Evolutionary conservation across 2,329 filamentous ascomycete species (phyloP).

Genomic region (Beauveria rudraprayagi): DNA sequence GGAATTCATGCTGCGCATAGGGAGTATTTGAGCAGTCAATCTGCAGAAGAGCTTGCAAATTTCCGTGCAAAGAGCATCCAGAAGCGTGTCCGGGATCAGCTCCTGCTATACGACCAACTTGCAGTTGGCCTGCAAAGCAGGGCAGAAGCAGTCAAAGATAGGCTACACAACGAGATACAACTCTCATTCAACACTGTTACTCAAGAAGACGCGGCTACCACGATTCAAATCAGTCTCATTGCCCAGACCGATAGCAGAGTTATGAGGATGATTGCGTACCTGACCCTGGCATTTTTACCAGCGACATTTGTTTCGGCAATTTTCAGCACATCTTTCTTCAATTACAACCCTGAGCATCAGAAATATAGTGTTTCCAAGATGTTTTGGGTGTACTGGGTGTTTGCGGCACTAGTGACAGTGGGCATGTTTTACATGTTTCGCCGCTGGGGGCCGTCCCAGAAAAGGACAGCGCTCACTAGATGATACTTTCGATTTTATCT

Average conservation of each 20-base stretch:
- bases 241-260: constrained; percentile 39
- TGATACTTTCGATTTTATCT: too few relatives aligned
- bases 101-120: constrained; percentile 27
- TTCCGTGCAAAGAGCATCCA: constrained; percentile 11
- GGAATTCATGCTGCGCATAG: constrained; percentile 26
- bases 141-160: constrained; percentile 29
- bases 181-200: constrained; percentile 39
- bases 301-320: constrained; percentile 42
- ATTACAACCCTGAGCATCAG: constrained; percentile 20
- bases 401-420: background rate
- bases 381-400: constrained; percentile 26
- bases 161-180: constrained; percentile 49
- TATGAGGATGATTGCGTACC: constrained; percentile 43
- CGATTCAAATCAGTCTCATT: constrained; percentile 31
- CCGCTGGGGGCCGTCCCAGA: too few relatives aligned
- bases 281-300: constrained; percentile 42
- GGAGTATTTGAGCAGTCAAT: background rate
- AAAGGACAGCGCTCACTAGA: too few relatives aligned
- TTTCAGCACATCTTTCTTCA: constrained; percentile 39
- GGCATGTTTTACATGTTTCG: background rate
- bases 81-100: constrained; percentile 21
- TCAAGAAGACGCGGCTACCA: constrained; percentile 30
- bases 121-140: constrained; percentile 28
- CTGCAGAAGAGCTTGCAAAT: background rate
- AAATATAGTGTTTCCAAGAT: constrained; percentile 17